A percentile compares a stretch with the other conserved stretches of the same genome.
phyloP scores from a whole-genome alignment of 2,329 filamentous ascomycete species.

The Triangularia setosa region DNA sequence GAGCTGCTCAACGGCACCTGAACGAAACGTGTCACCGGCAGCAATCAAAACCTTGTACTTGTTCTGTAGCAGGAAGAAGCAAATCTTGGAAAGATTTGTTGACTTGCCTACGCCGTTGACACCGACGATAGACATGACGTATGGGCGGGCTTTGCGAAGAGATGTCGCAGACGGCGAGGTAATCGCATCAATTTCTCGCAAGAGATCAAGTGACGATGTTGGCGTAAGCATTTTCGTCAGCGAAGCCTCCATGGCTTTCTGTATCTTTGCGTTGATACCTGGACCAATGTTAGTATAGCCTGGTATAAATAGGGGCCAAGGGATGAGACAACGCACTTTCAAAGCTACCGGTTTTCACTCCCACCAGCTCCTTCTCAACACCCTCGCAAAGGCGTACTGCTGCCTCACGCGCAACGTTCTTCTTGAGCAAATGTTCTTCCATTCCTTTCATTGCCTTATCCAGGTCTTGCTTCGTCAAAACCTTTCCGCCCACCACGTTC shows the following conservation, averaged over 20 bases:
- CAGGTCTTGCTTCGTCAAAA: constrained; percentile 80
- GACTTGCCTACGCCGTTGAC: constrained; percentile 99
- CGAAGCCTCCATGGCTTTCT: constrained; percentile 84
- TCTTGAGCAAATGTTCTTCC: constrained; percentile 90
- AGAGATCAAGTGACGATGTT: constrained; percentile 87
- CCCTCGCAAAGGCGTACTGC: constrained; percentile 86
- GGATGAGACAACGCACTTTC: constrained; percentile 51
- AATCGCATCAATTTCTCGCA: constrained; percentile 85
- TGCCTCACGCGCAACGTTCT: constrained; percentile 94
- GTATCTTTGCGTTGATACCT: constrained; percentile 76
- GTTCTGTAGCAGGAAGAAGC: constrained; percentile 96
- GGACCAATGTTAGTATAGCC: constrained; percentile 18
- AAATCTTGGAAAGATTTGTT: constrained; percentile 95
- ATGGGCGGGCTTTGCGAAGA: constrained; percentile 67
- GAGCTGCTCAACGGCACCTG: constrained; percentile 93
- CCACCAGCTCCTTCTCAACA: constrained; percentile 84
- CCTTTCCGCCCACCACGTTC: constrained; percentile 93
- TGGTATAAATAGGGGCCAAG: constrained; percentile 25
- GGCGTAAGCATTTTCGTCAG: constrained; percentile 94
- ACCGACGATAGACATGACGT: constrained; percentile 96
- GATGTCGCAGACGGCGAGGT: constrained; percentile 62
- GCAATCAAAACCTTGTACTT: constrained; percentile 93
- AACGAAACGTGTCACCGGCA: constrained; percentile 94
- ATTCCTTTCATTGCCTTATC: constrained; percentile 92
- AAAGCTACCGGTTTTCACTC: constrained; percentile 87